A percentile compares a stretch with the other conserved stretches of the same genome.
Evolutionary conservation across 148 eudicot species (phyloP).

Genomic region (Rhododendron ferrugineum): DNA sequence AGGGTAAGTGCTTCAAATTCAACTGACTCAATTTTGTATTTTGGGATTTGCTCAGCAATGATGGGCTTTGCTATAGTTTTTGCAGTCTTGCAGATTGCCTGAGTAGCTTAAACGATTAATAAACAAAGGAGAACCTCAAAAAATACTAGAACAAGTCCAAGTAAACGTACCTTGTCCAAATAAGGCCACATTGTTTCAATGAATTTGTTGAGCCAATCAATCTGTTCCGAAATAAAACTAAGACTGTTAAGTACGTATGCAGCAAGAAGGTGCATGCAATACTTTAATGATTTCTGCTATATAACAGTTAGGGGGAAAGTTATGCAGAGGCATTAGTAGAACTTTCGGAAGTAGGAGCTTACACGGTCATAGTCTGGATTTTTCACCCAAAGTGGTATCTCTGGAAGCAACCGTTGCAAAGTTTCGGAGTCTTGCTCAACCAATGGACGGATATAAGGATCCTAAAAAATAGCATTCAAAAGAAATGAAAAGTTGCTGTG

Average conservation of each 20-base stretch:
- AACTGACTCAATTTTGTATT: constrained; percentile 77
- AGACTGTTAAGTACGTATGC: not conserved
- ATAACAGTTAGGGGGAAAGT: not conserved
- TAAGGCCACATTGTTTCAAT: constrained; percentile 87
- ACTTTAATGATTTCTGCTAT: not conserved
- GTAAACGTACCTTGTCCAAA: constrained; percentile 67
- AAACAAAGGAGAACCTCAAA: constrained; percentile 10
- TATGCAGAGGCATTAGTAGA: not conserved
- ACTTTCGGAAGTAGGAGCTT: constrained; percentile 1
- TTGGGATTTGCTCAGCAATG: constrained; percentile 88
- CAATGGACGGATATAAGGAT: constrained; percentile 73
- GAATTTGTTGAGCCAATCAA: constrained; percentile 95
- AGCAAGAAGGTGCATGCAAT: not conserved
- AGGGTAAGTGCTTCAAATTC: constrained; percentile 68
- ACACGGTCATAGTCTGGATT: constrained; percentile 82
- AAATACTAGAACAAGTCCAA: not conserved
- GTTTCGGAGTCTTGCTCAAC: constrained; percentile 54
- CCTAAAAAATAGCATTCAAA: constrained; percentile 31
- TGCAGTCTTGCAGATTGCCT: constrained; percentile 90
- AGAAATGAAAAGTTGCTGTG: not conserved
- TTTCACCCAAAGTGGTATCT: constrained; percentile 93
- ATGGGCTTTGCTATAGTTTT: constrained; percentile 63
- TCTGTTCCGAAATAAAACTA: constrained; percentile 31
- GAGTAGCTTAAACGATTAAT: constrained; percentile 9
- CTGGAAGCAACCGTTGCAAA: constrained; percentile 58